phyloP scores from a whole-genome alignment of 2,329 filamentous ascomycete species.

The Aspergillus brunneoviolaceus region DNA sequence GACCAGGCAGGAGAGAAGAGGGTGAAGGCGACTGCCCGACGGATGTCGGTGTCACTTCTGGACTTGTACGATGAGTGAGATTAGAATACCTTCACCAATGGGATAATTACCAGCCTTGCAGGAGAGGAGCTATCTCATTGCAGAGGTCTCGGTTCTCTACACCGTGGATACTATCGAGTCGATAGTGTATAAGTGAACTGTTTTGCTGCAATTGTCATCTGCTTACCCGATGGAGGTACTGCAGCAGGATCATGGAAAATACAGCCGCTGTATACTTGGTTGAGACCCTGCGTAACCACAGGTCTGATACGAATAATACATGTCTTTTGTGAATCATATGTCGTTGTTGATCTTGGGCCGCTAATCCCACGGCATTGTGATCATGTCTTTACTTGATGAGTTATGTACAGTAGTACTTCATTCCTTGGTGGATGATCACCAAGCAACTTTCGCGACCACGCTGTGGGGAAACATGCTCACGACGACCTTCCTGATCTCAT shows the following conservation, averaged over 20 bases:
- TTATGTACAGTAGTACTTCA: no score
- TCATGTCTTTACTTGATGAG: no score
- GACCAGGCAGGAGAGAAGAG: neutral
- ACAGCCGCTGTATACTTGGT: no score
- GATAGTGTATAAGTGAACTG: neutral
- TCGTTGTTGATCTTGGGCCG: no score
- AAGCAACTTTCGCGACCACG: constrained; percentile 49
- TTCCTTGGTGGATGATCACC: constrained; percentile 34
- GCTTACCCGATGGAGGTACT: no score
- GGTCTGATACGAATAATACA: no score
- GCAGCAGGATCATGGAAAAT: no score
- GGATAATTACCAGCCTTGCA: neutral
- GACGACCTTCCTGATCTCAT: constrained; percentile 54
- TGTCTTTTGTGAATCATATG: no score
- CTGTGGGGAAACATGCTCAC: constrained; percentile 50
- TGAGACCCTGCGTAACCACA: no score
- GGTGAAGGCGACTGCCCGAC: neutral
- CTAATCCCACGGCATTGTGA: no score
- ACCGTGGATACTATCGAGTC: neutral
- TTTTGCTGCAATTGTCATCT: no score
- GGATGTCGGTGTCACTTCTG: neutral
- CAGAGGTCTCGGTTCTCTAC: neutral
- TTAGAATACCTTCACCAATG: no score
- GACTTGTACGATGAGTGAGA: neutral
- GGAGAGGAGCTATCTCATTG: neutral